Evolutionary conservation across 2,329 filamentous ascomycete species (phyloP), one percentile per base, ranked within the genome.

Genomic region (Aureobasidium sp.): DNA sequence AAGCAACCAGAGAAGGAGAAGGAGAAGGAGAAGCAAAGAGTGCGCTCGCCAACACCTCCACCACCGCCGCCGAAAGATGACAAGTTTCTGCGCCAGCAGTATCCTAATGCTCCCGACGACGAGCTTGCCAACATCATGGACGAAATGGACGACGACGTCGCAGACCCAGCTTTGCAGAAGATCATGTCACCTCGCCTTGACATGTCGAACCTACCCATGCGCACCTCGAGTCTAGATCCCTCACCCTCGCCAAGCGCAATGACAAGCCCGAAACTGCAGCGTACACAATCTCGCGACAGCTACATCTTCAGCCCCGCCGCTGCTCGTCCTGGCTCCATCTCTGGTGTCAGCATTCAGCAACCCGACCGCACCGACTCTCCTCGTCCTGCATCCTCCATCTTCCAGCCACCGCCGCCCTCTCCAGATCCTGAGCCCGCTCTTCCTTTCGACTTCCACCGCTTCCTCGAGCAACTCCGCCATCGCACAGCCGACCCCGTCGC

Each of bases 41-140:
- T 60, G 17, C 40, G 56, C 12, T 62, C 68, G 19, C 69, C 71
- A 29, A 68, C 68, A 19, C 69, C 70, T 19, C 70, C 71, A 12
- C 61, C 65, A 22, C 70, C 68, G 27, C 71, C 71, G 7, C 66
- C 66, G 11, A 73, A 73, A 53, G 69, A 72, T 53, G 63, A 64
- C 19, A 56, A 61, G n/a, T 62, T 61, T 31, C 22, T 61, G 39
- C 57, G 14, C 22, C 45, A 44, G 5, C 47, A 53, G 29, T 48
- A 64, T 33, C 31, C 31, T 11, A 33, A 33, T 39, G 69, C 71
- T 54, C 68, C 68, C 15, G 73, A 70, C 27, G 15, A 70, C 67
- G 94, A 99, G 76, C 97, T 99, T 64, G 90, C 97, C 75, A 96
- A 84, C 71, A 97, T 99, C 72, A 97, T 99, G 90, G 90, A 91